A percentile compares a stretch with the other conserved stretches of the same genome.
Evolutionary conservation across 2,329 filamentous ascomycete genomes (phyloP).

Genomic region (Cryphonectria naterciae): DNA sequence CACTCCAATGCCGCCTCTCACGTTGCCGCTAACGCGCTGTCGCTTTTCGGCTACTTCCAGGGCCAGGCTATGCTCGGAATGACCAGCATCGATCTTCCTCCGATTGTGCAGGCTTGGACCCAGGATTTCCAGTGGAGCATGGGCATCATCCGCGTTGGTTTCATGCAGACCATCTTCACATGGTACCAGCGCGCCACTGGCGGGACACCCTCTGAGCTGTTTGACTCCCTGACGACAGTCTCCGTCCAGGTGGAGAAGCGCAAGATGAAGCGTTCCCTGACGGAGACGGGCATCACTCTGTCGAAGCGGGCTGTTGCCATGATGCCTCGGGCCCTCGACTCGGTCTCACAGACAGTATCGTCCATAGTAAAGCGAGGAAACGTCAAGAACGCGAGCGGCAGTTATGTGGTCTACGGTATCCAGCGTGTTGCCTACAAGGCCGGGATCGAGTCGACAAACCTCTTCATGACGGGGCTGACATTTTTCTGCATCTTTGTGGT

Average conservation of each 20-base stretch:
- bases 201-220: constrained; percentile 77
- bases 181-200: constrained; percentile 97
- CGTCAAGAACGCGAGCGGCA: constrained; percentile 57
- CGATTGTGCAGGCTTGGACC: constrained; percentile 89
- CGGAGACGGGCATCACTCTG: constrained; percentile 48
- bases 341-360: constrained; percentile 41
- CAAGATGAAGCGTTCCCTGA: constrained; percentile 32
- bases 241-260: constrained; percentile 84
- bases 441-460: constrained; percentile 84
- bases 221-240: constrained; percentile 72
- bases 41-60: constrained; percentile 95
- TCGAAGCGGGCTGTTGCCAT: constrained; percentile 60
- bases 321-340: constrained; percentile 46
- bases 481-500: constrained; percentile 88
- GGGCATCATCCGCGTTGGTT: constrained; percentile 88
- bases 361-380: constrained; percentile 58
- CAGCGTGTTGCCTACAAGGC: constrained; percentile 87
- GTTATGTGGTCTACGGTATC: constrained; percentile 75
- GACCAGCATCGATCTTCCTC: constrained; percentile 78
- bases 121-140: constrained; percentile 99
- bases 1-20: constrained; percentile 95
- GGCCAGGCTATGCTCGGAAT: constrained; percentile 90
- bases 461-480: constrained; percentile 88
- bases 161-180: constrained; percentile 85
- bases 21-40: constrained; percentile 89